phyloP scores from a whole-genome alignment of 2,329 filamentous ascomycete genomes.

The Sclerotinia trifoliorum region DNA sequence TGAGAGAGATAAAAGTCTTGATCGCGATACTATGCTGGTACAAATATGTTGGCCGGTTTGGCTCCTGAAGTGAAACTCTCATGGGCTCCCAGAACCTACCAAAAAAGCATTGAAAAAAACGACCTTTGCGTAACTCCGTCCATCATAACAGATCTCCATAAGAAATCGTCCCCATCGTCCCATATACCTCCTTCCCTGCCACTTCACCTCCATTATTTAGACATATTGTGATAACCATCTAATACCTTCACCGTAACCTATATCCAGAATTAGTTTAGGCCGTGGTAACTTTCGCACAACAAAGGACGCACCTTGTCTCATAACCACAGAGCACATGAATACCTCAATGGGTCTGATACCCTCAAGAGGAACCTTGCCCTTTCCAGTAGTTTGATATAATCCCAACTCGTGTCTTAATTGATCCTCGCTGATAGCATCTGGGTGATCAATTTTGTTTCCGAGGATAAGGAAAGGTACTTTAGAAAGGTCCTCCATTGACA shows the following conservation, averaged over 20 bases:
- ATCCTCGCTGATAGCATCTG: slow-evolving; percentile 91
- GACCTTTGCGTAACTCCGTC: slow-evolving; percentile 40
- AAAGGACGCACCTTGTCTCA: slow-evolving; percentile 73
- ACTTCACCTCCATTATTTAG: slow-evolving; percentile 47
- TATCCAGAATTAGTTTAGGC: slow-evolving; percentile 14
- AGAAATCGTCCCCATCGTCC: slow-evolving; percentile 24
- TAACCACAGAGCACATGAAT: slow-evolving; percentile 99
- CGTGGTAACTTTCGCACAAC: slow-evolving; percentile 23
- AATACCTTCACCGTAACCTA: slow-evolving; percentile 84
- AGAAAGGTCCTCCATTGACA: slow-evolving; percentile 93
- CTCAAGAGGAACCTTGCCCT: slow-evolving; percentile 90
- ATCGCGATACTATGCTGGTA: slow-evolving; percentile 39
- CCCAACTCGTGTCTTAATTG: slow-evolving; percentile 90
- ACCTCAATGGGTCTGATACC: slow-evolving; percentile 94
- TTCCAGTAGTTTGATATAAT: slow-evolving; percentile 93
- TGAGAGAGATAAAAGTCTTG: slow-evolving; percentile 31
- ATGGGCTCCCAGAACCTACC: slow-evolving; percentile 28
- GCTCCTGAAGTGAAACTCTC: slow-evolving; percentile 30
- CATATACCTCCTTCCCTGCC: slow-evolving; percentile 9
- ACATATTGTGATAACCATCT: slow-evolving; percentile 93
- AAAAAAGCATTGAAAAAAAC: slow-evolving; percentile 35
- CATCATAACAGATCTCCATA: slow-evolving; percentile 36
- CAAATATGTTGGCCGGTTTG: slow-evolving; percentile 35
- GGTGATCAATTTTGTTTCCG: slow-evolving; percentile 99
- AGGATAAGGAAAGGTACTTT: slow-evolving; percentile 96